Percentiles rank a stretch among this genome's conserved stretches.
These are phyloP conservation scores for Botrytis deweyae DNA, from an alignment of 2,329 filamentous ascomycete genomes.

Conservation along the genomic window DNA sequence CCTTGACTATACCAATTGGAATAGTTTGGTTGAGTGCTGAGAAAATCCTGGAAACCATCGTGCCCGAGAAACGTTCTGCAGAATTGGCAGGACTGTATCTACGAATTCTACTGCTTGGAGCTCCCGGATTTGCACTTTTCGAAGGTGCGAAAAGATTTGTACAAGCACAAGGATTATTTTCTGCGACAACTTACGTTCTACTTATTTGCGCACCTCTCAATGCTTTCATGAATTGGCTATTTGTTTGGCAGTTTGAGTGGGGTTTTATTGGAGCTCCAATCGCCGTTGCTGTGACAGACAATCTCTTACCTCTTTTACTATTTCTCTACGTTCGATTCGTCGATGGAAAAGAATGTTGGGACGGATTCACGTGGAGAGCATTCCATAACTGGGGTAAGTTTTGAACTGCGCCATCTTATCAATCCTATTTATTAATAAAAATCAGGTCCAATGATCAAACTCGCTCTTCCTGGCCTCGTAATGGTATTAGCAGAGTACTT, in stretches of 20 bases:
- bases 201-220: conserved; percentile 75
- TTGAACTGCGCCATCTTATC: background rate
- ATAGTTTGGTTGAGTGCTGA: conserved; percentile 70
- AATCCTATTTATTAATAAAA: conserved; percentile 17
- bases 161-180: conserved; percentile 79
- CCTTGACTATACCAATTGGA: conserved; percentile 69
- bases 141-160: conserved; percentile 78
- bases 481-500: conserved; percentile 95
- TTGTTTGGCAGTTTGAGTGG: conserved; percentile 69
- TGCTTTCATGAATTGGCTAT: conserved; percentile 73
- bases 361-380: conserved; percentile 69
- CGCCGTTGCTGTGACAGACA: conserved; percentile 73
- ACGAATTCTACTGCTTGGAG: conserved; percentile 65
- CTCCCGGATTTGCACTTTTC: conserved; percentile 74
- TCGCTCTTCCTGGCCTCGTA: conserved; percentile 83
- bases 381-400: conserved; percentile 65
- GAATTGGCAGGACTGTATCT: conserved; percentile 71
- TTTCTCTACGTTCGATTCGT: conserved; percentile 72
- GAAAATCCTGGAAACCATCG: conserved; percentile 61
- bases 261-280: conserved; percentile 80
- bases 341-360: conserved; percentile 75
- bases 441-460: conserved; percentile 71
- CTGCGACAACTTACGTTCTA: conserved; percentile 75
- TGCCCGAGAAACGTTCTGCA: conserved; percentile 71
- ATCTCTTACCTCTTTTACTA: conserved; percentile 68